Percentiles rank a stretch among this genome's conserved stretches.
phyloP scores from a whole-genome alignment of 345 rosid species.

The Anastatica hierochuntica region DNA sequence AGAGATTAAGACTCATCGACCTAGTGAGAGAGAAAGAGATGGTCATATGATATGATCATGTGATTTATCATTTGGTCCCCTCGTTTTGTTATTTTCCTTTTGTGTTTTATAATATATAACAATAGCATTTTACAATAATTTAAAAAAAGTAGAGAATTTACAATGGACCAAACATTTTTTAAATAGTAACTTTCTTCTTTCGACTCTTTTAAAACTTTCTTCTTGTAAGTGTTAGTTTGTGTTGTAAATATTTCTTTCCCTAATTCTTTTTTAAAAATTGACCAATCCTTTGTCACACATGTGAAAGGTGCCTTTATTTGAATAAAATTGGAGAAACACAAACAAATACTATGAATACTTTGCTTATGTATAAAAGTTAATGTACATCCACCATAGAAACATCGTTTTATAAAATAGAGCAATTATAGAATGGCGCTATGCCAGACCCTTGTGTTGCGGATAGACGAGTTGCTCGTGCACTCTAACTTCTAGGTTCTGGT shows the following conservation, averaged over 20 bases:
- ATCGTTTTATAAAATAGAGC: no score
- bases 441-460: no score
- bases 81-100: background rate
- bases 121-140: background rate
- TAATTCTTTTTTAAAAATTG: background rate
- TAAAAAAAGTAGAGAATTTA: background rate
- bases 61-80: constrained; percentile 24
- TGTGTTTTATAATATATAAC: background rate
- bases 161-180: background rate
- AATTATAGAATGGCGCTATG: no score
- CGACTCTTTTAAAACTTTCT: background rate
- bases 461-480: no score
- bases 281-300: constrained; percentile 16
- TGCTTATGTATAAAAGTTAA: background rate
- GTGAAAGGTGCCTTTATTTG: constrained; percentile 11
- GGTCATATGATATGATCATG: constrained; percentile 18
- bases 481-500: no score
- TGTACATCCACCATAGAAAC: background rate
- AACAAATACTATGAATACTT: constrained; percentile 8
- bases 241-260: no score
- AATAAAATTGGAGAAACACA: background rate
- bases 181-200: constrained; percentile 3
- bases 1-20: constrained; percentile 15
- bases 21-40: constrained; percentile 4
- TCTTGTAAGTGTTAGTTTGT: background rate